A percentile compares a stretch with the other conserved stretches of the same genome.
Conservation (phyloP, 129 eudicot genomes). For the Helianthus tuberosus region DNA sequence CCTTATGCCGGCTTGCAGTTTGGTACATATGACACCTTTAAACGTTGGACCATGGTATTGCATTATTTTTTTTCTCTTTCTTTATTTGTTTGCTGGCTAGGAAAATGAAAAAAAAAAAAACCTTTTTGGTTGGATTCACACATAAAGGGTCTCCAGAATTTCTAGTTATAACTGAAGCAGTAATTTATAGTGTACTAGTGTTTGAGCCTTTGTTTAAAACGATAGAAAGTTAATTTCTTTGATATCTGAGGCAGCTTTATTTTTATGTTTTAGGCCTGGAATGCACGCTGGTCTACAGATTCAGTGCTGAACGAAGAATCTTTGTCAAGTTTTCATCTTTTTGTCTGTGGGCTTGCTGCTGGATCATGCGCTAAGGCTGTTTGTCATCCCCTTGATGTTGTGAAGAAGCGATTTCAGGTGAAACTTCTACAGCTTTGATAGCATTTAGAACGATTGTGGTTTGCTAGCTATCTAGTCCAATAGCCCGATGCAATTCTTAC, state of each 20-base stretch:
- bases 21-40: conserved; percentile 92
- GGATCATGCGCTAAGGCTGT: conserved; percentile 91
- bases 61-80: background rate
- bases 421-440: background rate
- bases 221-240: background rate
- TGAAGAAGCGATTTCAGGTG: conserved; percentile 98
- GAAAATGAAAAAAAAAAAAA: background rate
- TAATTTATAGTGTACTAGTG: background rate
- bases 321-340: conserved; percentile 85
- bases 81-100: background rate
- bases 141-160: background rate
- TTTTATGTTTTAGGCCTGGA: conserved; percentile 56
- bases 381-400: conserved; percentile 97
- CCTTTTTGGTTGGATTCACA: background rate
- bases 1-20: conserved; percentile 98
- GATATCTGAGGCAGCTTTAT: background rate
- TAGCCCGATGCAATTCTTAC: too few relatives aligned
- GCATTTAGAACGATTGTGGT: background rate
- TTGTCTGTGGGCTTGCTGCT: conserved; percentile 83
- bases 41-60: conserved; percentile 90
- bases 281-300: conserved; percentile 35
- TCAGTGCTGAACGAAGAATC: conserved; percentile 36
- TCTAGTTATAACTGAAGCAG: background rate
- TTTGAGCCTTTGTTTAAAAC: background rate
- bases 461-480: too few relatives aligned